A percentile compares a stretch with the other conserved stretches of the same genome.
Evolutionary conservation across 176 grass and related monocot genomes (phyloP).

Genomic region (Olyra latifolia): DNA sequence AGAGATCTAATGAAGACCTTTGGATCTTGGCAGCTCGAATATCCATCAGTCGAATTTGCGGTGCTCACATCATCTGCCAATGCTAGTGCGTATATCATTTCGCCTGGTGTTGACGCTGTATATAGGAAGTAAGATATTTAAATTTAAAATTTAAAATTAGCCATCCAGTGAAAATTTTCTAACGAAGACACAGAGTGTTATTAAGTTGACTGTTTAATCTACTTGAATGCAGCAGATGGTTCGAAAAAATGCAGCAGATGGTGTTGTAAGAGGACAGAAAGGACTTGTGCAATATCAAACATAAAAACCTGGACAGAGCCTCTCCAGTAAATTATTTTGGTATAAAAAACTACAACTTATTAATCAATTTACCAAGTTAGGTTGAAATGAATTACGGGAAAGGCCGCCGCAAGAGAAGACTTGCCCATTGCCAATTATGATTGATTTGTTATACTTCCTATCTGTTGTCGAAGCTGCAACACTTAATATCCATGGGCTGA

Average conservation of each 20-base stretch:
- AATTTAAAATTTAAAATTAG: constrained; percentile 18
- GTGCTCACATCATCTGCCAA: constrained; percentile 52
- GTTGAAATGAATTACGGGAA: constrained; percentile 59
- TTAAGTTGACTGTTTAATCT: neutral
- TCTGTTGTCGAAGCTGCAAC: constrained; percentile 76
- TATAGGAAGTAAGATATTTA: constrained; percentile 11
- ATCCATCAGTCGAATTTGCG: constrained; percentile 26
- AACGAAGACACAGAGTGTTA: neutral
- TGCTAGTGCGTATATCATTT: constrained; percentile 61
- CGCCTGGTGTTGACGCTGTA: constrained; percentile 63
- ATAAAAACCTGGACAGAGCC: neutral
- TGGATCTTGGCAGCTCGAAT: constrained; percentile 38
- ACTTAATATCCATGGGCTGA: constrained; percentile 96
- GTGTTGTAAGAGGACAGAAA: neutral
- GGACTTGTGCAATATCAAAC: constrained; percentile 2
- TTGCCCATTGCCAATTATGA: constrained; percentile 62
- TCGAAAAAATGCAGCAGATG: neutral
- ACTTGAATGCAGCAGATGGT: neutral
- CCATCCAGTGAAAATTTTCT: neutral
- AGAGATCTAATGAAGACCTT: constrained; percentile 49
- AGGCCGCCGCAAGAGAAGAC: constrained; percentile 49
- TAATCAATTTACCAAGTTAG: constrained; percentile 10
- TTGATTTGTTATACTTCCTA: constrained; percentile 67
- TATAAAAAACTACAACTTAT: neutral
- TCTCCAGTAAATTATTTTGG: neutral